Evolutionary conservation across 306 rosid species (phyloP).

Genomic region (Echinosophora koreensis): DNA sequence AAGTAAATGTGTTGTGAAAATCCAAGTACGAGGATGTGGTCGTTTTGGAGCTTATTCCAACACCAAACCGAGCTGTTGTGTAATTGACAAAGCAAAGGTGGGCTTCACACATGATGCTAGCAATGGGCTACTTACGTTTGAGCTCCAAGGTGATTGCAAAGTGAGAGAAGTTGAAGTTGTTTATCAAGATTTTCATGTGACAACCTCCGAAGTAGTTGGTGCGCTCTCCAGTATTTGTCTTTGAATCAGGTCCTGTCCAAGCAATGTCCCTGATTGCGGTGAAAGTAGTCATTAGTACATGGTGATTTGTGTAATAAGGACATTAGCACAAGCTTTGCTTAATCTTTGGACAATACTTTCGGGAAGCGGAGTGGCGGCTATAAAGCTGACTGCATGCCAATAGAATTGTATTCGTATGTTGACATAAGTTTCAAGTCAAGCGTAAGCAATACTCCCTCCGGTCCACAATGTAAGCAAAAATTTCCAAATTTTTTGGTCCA

Average conservation of each 20-base stretch:
- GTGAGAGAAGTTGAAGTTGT: slow-evolving; percentile 49
- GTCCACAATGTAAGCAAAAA: too few species aligned
- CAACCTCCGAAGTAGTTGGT: not conserved
- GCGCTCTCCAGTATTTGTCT: not conserved
- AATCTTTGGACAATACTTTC: not conserved
- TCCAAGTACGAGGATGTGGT: slow-evolving; percentile 57
- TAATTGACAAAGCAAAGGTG: slow-evolving; percentile 51
- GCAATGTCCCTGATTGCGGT: not conserved
- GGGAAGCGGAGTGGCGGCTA: not conserved
- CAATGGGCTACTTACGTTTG: slow-evolving; percentile 47
- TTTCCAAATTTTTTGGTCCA: too few species aligned
- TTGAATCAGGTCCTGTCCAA: not conserved
- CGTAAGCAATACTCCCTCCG: too few species aligned
- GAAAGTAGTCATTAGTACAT: not conserved
- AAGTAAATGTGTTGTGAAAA: slow-evolving; percentile 33
- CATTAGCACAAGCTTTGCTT: not conserved
- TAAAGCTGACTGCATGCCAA: not conserved
- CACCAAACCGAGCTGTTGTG: slow-evolving; percentile 50
- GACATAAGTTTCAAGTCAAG: not conserved
- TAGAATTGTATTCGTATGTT: not conserved
- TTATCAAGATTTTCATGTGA: slow-evolving; percentile 9
- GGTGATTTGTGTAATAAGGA: not conserved
- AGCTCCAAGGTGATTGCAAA: slow-evolving; percentile 53
- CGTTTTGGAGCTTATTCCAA: slow-evolving; percentile 62
- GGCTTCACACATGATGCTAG: slow-evolving; percentile 47